phyloP scores from a whole-genome alignment of 2,329 filamentous ascomycete species.

The Apiospora aurea region DNA sequence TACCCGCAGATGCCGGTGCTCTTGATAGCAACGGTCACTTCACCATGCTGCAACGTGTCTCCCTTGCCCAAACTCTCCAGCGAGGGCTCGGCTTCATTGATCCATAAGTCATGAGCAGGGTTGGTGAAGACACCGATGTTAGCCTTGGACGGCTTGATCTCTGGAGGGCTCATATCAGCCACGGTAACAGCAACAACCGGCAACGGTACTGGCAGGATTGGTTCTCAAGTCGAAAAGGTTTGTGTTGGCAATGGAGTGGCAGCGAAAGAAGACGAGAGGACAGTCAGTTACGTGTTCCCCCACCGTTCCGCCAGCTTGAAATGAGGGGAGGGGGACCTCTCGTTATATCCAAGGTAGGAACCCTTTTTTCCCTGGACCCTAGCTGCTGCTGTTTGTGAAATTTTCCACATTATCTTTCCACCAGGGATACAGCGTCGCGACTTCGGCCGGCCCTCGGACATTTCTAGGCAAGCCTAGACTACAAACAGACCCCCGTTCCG shows the following conservation, averaged over 20 bases:
- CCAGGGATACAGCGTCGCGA: constrained; percentile 20
- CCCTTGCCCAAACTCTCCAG: constrained; percentile 76
- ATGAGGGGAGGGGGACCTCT: constrained; percentile 21
- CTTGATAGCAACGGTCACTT: constrained; percentile 88
- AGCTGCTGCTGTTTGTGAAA: constrained; percentile 16
- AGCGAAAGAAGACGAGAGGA: constrained; percentile 11
- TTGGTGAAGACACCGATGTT: constrained; percentile 98
- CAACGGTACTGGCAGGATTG: not conserved
- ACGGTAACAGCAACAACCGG: not conserved
- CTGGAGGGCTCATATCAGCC: constrained; percentile 28
- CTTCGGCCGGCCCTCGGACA: constrained; percentile 22
- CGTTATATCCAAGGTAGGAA: constrained; percentile 18
- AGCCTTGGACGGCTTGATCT: constrained; percentile 65
- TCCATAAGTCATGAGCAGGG: constrained; percentile 89
- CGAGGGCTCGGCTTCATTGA: constrained; percentile 78
- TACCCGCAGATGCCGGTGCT: constrained; percentile 97
- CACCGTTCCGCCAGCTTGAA: constrained; percentile 7
- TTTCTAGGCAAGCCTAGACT: constrained; percentile 16
- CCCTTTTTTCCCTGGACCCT: constrained; percentile 1
- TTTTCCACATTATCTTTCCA: constrained; percentile 22
- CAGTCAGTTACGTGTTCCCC: constrained; percentile 5
- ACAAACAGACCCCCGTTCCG: not conserved
- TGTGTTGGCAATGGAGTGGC: not conserved
- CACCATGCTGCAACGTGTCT: constrained; percentile 74
- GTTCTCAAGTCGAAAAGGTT: not conserved